A percentile compares a stretch with the other conserved stretches of the same genome.
Evolutionary conservation across 306 rosid species (phyloP).

Genomic region (Psophocarpus tetragonolobus): DNA sequence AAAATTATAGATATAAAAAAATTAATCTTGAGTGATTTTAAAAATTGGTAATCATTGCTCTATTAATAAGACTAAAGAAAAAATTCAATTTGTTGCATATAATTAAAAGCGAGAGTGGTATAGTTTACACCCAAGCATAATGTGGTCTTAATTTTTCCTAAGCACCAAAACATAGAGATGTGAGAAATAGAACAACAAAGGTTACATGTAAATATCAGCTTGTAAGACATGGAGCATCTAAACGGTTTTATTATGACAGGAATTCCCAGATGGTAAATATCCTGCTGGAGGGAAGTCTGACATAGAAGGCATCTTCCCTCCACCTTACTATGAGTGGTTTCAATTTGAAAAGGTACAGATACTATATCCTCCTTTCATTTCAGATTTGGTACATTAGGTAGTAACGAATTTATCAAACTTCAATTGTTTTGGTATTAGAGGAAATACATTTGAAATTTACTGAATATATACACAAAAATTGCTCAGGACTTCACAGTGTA

Average conservation of each 20-base stretch:
- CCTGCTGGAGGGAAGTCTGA: constrained; percentile 92
- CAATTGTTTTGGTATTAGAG: neutral
- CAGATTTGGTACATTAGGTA: neutral
- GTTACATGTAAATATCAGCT: neutral
- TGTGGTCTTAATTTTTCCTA: neutral
- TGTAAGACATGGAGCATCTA: neutral
- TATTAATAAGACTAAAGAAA: no score
- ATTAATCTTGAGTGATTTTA: no score
- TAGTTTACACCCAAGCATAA: neutral
- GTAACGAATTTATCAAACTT: constrained; percentile 10
- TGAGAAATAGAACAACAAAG: neutral
- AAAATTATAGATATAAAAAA: no score
- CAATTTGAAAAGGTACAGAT: constrained; percentile 67
- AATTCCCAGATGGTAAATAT: constrained; percentile 68
- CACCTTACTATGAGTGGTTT: constrained; percentile 92
- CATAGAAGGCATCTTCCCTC: constrained; percentile 80
- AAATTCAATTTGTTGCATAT: no score
- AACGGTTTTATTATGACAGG: constrained; percentile 41
- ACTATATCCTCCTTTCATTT: neutral
- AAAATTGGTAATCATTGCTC: no score
- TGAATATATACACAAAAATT: constrained; percentile 10
- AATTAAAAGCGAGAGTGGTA: no score
- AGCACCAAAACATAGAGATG: neutral
- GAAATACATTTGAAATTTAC: constrained; percentile 1
- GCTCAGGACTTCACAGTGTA: constrained; percentile 76